These are phyloP conservation scores for Diplodia scrobiculata DNA, from an alignment of 2,329 filamentous ascomycete species.

Conservation along the genomic window DNA sequence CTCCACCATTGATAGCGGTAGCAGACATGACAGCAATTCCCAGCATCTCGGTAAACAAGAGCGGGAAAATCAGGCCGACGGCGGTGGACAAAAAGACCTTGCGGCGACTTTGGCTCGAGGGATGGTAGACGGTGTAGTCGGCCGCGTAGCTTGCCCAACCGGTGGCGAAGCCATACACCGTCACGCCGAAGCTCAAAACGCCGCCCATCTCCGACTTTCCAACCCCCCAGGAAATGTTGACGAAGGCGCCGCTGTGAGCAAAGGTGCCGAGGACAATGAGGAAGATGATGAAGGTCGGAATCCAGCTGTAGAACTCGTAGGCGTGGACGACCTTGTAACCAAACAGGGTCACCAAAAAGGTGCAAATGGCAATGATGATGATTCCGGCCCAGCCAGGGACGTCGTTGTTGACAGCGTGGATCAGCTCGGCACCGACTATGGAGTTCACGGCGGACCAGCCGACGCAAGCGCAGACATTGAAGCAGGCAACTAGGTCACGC, in stretches of 20 bases:
- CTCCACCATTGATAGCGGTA: constrained; percentile 55
- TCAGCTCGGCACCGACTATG: constrained; percentile 76
- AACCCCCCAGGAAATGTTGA: constrained; percentile 60
- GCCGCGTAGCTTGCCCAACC: constrained; percentile 75
- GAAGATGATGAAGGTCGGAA: constrained; percentile 72
- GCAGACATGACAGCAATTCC: constrained; percentile 71
- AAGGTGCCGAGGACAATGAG: constrained; percentile 70
- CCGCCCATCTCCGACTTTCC: constrained; percentile 63
- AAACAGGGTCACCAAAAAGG: constrained; percentile 70
- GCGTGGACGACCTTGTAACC: constrained; percentile 74
- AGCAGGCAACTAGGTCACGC: constrained; percentile 59
- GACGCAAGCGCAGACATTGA: constrained; percentile 70
- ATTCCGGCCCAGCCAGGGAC: constrained; percentile 76
- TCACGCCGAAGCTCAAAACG: constrained; percentile 66
- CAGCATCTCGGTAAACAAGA: constrained; percentile 73
- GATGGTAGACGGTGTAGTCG: constrained; percentile 81
- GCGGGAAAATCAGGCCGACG: constrained; percentile 67
- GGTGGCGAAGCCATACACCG: constrained; percentile 68
- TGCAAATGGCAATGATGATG: constrained; percentile 69
- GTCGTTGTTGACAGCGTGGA: constrained; percentile 69
- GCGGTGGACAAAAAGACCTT: constrained; percentile 72
- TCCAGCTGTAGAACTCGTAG: constrained; percentile 76
- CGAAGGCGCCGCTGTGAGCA: constrained; percentile 66
- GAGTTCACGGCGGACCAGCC: constrained; percentile 78
- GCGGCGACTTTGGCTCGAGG: constrained; percentile 58